Percentiles rank a stretch among this genome's conserved stretches.
These are phyloP conservation scores for Capsicum pubescens DNA, from an alignment of 257 asterid genomes.

Conservation along the genomic window DNA sequence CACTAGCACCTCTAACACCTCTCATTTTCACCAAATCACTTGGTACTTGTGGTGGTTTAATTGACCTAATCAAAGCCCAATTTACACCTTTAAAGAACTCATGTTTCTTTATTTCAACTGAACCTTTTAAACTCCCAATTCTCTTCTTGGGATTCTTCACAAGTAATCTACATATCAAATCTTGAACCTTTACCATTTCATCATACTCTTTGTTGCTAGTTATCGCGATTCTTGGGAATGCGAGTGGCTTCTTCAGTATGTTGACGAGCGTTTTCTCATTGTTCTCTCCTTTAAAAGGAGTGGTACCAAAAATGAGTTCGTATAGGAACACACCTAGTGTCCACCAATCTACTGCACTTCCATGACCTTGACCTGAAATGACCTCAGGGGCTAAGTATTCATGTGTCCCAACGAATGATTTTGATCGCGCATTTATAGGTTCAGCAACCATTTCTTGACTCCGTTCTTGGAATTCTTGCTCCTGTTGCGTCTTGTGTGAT, in stretches of 20 bases:
- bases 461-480: slow-evolving; percentile 15
- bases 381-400: slow-evolving; percentile 88
- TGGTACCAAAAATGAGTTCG: slow-evolving; percentile 64
- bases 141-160: slow-evolving; percentile 69
- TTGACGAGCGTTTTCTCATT: slow-evolving; percentile 75
- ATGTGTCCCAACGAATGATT: slow-evolving; percentile 85
- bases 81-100: slow-evolving; percentile 73
- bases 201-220: slow-evolving; percentile 43
- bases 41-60: slow-evolving; percentile 55
- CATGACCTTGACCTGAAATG: slow-evolving; percentile 85
- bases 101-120: slow-evolving; percentile 71
- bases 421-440: slow-evolving; percentile 70
- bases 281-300: slow-evolving; percentile 74
- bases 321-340: slow-evolving; percentile 70
- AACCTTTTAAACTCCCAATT: slow-evolving; percentile 67
- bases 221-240: slow-evolving; percentile 52
- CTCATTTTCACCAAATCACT: slow-evolving; percentile 35
- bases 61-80: slow-evolving; percentile 74
- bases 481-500: slow-evolving; percentile 18
- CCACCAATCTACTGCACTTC: slow-evolving; percentile 95
- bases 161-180: slow-evolving; percentile 57
- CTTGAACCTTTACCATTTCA: slow-evolving; percentile 55
- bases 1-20: slow-evolving; percentile 6
- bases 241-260: slow-evolving; percentile 61
- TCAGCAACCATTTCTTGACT: slow-evolving; percentile 63